These are phyloP conservation scores for Ophiocordyceps camponoti-floridani DNA, from an alignment of 2,329 filamentous ascomycete genomes.

Conservation along the genomic window DNA sequence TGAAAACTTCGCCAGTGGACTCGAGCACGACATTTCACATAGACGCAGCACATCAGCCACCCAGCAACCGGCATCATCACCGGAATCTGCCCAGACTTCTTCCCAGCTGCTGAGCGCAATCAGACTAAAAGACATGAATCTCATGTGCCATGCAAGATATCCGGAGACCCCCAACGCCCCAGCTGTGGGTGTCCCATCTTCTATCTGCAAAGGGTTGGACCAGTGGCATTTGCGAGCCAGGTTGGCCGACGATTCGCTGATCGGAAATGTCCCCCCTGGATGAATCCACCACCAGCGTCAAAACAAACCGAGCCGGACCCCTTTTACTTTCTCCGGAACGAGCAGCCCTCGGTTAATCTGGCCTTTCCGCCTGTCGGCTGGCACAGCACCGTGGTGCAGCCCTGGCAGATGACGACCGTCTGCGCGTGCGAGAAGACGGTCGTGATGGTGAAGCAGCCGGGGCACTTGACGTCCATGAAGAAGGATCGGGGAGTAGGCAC, in stretches of 20 bases:
- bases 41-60: not conserved
- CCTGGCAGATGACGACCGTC: constrained; percentile 99
- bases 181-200: constrained; percentile 49
- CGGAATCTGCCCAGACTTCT: constrained; percentile 32
- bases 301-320: constrained; percentile 27
- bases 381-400: constrained; percentile 98
- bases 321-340: constrained; percentile 98
- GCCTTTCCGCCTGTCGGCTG: constrained; percentile 99
- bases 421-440: constrained; percentile 99
- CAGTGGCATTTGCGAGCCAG: constrained; percentile 22
- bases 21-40: no score
- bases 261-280: constrained; percentile 37
- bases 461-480: constrained; percentile 99
- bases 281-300: constrained; percentile 27
- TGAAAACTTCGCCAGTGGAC: no score
- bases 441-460: constrained; percentile 99
- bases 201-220: constrained; percentile 42
- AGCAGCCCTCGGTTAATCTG: constrained; percentile 97
- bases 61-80: not conserved
- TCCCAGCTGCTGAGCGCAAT: constrained; percentile 16
- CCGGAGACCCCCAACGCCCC: constrained; percentile 62
- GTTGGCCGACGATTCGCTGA: constrained; percentile 29
- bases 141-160: constrained; percentile 56
- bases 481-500: constrained; percentile 95
- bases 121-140: constrained; percentile 19